Evolutionary conservation across 208 protist species (phyloP).

Genomic region (Wallacemonas sp.): DNA sequence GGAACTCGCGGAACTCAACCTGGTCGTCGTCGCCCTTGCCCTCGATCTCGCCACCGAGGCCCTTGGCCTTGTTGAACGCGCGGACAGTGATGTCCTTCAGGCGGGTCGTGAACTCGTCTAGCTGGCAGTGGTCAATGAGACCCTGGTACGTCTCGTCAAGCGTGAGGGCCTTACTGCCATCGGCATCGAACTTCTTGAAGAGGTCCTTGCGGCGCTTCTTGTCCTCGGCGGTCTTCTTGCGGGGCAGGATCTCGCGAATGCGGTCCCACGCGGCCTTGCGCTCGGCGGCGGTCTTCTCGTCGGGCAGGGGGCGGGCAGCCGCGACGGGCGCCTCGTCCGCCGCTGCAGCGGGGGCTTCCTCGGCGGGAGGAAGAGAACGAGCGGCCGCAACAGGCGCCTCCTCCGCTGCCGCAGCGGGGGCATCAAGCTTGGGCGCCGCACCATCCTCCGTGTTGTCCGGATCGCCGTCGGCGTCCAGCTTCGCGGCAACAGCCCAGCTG

Average conservation of each 20-base stretch:
- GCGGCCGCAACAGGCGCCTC: neutral
- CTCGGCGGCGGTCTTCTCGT: neutral
- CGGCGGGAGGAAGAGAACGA: neutral
- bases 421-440: neutral
- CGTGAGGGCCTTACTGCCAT: constrained; percentile 40
- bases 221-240: constrained; percentile 23
- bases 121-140: constrained; percentile 9
- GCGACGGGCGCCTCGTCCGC: neutral
- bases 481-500: constrained; percentile 25
- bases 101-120: constrained; percentile 32
- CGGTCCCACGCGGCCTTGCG: constrained; percentile 4
- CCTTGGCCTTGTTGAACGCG: constrained; percentile 48
- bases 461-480: constrained; percentile 32
- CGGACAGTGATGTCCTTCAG: constrained; percentile 40
- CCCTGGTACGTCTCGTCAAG: constrained; percentile 44
- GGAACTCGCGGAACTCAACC: constrained; percentile 74
- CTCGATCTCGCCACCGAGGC: constrained; percentile 18
- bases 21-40: constrained; percentile 27
- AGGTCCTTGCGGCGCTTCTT: constrained; percentile 34
- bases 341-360: neutral
- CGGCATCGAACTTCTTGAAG: constrained; percentile 51
- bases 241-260: constrained; percentile 18
- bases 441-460: constrained; percentile 14
- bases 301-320: neutral
- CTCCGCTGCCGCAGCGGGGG: neutral